phyloP scores from a whole-genome alignment of 768 basidiomycete genomes.

The Mycena olivaceomarginata region DNA sequence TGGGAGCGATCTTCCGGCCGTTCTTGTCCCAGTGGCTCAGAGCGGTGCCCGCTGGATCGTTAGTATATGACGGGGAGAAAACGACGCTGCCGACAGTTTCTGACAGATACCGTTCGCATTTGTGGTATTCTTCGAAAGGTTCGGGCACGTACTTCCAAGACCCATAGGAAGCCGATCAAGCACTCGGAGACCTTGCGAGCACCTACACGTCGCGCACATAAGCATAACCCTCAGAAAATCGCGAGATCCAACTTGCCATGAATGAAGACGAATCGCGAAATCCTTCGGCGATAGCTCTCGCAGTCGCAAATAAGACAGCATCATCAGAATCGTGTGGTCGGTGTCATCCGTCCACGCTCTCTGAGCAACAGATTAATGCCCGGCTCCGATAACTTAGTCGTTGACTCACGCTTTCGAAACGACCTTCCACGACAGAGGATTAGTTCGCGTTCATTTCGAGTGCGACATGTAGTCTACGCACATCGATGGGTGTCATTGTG shows the following conservation, averaged over 20 bases:
- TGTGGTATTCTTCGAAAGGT: not conserved
- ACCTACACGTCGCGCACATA: conserved; percentile 21
- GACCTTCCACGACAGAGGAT: conserved; percentile 11
- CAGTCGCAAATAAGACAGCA: conserved; percentile 45
- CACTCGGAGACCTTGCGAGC: conserved; percentile 45
- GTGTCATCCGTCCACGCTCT: conserved; percentile 50
- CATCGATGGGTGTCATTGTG: conserved; percentile 46
- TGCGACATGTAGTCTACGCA: conserved; percentile 10
- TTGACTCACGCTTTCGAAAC: conserved; percentile 41
- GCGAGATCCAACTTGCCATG: conserved; percentile 23
- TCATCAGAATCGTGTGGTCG: conserved; percentile 45
- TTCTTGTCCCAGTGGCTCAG: conserved; percentile 41
- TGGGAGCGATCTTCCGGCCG: conserved; percentile 41
- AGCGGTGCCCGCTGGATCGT: conserved; percentile 41
- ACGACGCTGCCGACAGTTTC: conserved; percentile 47
- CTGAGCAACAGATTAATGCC: conserved; percentile 10
- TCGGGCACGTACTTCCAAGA: conserved; percentile 42
- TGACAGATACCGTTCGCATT: not conserved
- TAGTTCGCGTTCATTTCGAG: not conserved
- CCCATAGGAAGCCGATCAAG: conserved; percentile 48
- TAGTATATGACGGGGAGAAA: conserved; percentile 30
- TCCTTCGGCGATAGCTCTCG: conserved; percentile 40
- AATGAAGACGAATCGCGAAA: conserved; percentile 45
- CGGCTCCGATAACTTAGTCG: not conserved
- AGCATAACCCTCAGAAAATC: not conserved